These are phyloP conservation scores for Bruguiera parviflora DNA, from an alignment of 345 rosid genomes.

Conservation along the genomic window DNA sequence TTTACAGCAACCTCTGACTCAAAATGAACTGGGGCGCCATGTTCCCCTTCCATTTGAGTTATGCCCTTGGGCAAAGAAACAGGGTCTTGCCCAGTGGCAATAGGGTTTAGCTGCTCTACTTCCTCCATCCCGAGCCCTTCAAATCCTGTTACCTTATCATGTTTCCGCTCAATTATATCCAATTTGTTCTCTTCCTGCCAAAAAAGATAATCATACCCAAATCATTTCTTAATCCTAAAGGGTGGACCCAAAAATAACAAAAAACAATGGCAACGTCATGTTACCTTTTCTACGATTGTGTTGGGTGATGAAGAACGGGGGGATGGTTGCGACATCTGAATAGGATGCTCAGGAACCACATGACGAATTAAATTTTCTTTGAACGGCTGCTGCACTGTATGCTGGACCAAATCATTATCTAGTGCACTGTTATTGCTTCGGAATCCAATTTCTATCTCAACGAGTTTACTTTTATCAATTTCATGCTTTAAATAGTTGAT, in stretches of 20 bases:
- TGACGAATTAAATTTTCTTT: slow-evolving; percentile 20
- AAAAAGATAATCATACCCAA: slow-evolving; percentile 5
- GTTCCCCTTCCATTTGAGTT: slow-evolving; percentile 28
- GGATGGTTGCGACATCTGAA: slow-evolving; percentile 20
- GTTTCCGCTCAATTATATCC: slow-evolving; percentile 19
- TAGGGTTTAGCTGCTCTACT: slow-evolving; percentile 37
- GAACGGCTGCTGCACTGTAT: slow-evolving; percentile 12
- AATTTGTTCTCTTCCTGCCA: slow-evolving; percentile 42
- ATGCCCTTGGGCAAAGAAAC: slow-evolving; percentile 30
- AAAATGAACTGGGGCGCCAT: slow-evolving; percentile 31
- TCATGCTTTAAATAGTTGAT: slow-evolving; percentile 15
- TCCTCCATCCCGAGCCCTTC: slow-evolving; percentile 52
- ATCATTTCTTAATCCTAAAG: too few species aligned
- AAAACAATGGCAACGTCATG: not conserved
- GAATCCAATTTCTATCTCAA: slow-evolving; percentile 28
- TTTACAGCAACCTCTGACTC: slow-evolving; percentile 33
- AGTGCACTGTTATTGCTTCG: slow-evolving; percentile 14
- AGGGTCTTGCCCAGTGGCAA: slow-evolving; percentile 32
- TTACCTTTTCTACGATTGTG: slow-evolving; percentile 30
- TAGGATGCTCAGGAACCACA: slow-evolving; percentile 25
- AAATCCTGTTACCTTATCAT: slow-evolving; percentile 28
- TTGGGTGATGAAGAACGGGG: slow-evolving; percentile 10
- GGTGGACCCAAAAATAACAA: too few species aligned
- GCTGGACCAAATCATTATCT: slow-evolving; percentile 13
- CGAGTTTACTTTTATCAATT: slow-evolving; percentile 10